Base-by-base conservation (phyloP, 208 protist species). In the Crithidia fasciculata region DNA sequence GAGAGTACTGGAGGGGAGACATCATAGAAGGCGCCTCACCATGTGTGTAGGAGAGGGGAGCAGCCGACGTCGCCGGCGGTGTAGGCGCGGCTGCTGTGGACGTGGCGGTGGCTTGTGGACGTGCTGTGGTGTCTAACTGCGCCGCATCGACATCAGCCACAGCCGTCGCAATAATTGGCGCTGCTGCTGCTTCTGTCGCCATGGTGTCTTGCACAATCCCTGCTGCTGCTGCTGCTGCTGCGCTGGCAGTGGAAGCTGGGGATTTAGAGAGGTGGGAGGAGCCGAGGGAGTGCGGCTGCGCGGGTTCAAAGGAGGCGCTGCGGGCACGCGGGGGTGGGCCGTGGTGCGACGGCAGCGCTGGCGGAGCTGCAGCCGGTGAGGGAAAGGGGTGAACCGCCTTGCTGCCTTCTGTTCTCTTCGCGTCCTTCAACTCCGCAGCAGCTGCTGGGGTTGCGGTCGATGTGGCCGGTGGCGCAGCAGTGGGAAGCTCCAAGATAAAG, bases 401-500 rank as follows among this genome's bases (percentile, higher is more conserved):
- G 28, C 28, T 28, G 28, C 28, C 28, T 28, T 28, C 28, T 28
- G 28, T 1, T 28, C 28, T 36, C 7, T 49, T 52, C 37, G 69
- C 15, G 15, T 53, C 53, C 36, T 28, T 63, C 54, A 69, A 15
- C 8, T 64, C 28, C 16, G 47, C 36, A 15, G 66, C 15, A 15
- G 62, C 44, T 16, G 43, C 19, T 4, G 41, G 16, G 8, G 28
- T 10, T 37, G 15, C 18, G 13, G 19, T 45, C 2, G 55, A 53
- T 53, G 40, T 18, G 6, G 19, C 43, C 2, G 39, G 16, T 47
- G 58, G 39, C 3, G 16, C 53, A 39, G 36, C 16, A 16, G 54
- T 59, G 70, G 72, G 69, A 15, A 93, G 16, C 43, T 93, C 79
- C 36, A 90, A 61, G 2, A 78, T 52, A 15, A 90, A 86, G 15